phyloP scores from a whole-genome alignment of 2,329 filamentous ascomycete genomes.

The Alternaria infectoria region DNA sequence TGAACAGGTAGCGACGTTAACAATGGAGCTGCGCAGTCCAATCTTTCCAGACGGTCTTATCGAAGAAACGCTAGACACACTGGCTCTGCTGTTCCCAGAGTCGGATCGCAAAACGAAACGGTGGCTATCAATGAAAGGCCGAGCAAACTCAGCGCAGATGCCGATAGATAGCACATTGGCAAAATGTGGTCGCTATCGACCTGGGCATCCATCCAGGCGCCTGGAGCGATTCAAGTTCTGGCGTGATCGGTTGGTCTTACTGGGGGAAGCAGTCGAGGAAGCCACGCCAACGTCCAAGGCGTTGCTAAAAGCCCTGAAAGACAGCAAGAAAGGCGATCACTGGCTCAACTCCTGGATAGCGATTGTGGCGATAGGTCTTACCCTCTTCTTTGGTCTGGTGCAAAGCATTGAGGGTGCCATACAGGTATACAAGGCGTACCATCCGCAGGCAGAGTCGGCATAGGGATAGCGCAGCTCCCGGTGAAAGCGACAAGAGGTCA shows the following conservation, averaged over 20 bases:
- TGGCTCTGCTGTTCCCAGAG: background rate
- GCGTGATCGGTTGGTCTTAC: no score
- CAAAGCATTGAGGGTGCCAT: conserved; percentile 52
- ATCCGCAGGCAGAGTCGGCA: conserved; percentile 1
- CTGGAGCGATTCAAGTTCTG: no score
- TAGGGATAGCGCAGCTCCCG: no score
- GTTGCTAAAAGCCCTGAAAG: background rate
- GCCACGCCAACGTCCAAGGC: no score
- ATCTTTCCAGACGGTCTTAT: background rate
- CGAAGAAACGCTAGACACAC: background rate
- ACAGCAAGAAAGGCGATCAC: background rate
- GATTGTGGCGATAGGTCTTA: background rate
- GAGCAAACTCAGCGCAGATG: background rate
- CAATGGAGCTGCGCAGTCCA: no score
- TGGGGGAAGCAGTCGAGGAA: no score
- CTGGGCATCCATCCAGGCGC: no score
- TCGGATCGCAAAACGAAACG: background rate
- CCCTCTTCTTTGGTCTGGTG: conserved; percentile 49
- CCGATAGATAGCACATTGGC: no score
- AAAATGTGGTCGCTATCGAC: no score
- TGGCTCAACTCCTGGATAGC: background rate
- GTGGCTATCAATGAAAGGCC: background rate
- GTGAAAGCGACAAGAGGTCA: background rate
- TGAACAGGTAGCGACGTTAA: no score
- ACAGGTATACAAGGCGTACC: conserved; percentile 43